phyloP scores from a whole-genome alignment of 305 asterid species.

The Fraxinus floribunda region DNA sequence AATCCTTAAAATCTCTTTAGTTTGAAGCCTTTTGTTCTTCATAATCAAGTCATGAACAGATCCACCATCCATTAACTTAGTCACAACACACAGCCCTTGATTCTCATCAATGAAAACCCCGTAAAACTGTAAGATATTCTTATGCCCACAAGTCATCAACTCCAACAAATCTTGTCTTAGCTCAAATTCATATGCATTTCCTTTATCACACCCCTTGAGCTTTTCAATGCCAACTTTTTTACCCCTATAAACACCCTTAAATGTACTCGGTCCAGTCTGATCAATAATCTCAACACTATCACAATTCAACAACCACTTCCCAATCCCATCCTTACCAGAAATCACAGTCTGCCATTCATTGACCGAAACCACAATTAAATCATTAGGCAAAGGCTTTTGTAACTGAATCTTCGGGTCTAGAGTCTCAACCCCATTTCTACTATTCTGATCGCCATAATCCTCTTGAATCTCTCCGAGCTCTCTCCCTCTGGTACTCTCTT shows the following conservation, averaged over 20 bases:
- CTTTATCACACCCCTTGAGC: constrained; percentile 93
- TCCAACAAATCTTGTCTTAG: constrained; percentile 69
- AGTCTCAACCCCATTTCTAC: constrained; percentile 57
- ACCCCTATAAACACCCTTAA: constrained; percentile 74
- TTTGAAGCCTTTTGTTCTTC: constrained; percentile 76
- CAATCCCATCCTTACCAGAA: constrained; percentile 63
- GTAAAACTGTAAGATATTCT: constrained; percentile 63
- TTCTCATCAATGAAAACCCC: constrained; percentile 78
- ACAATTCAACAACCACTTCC: constrained; percentile 68
- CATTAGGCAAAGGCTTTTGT: constrained; percentile 59
- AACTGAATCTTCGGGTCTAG: constrained; percentile 47
- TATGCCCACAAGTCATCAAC: constrained; percentile 93
- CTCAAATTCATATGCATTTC: constrained; percentile 79
- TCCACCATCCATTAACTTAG: constrained; percentile 90
- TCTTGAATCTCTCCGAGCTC: constrained; percentile 64
- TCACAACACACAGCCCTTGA: constrained; percentile 80
- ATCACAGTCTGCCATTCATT: constrained; percentile 92
- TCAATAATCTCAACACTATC: constrained; percentile 68
- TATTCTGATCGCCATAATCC: constrained; percentile 54
- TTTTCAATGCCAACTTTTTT: constrained; percentile 74
- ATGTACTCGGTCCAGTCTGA: constrained; percentile 63
- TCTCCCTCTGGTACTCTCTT: constrained; percentile 65
- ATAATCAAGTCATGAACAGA: constrained; percentile 67
- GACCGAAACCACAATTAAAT: constrained; percentile 64
- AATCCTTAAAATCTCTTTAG: constrained; percentile 64